phyloP scores from a whole-genome alignment of 257 asterid genomes.

The Rubia yunnanensis region DNA sequence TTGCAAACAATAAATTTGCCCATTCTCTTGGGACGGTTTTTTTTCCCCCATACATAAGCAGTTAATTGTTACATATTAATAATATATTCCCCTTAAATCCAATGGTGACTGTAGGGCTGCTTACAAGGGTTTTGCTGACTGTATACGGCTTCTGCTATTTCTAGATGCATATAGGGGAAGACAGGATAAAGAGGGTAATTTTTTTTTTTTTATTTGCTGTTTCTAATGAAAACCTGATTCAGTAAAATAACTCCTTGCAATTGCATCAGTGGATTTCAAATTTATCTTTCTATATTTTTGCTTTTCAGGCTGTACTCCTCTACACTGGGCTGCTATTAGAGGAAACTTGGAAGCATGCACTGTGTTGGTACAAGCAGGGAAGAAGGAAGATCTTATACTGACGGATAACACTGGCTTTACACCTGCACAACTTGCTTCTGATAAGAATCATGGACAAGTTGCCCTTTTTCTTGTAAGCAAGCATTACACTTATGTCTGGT shows the following conservation, averaged over 20 bases:
- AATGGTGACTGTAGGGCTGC: constrained; percentile 70
- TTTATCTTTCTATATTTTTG: constrained; percentile 4
- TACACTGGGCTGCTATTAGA: constrained; percentile 98
- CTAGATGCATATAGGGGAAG: constrained; percentile 89
- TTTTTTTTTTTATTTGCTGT: neutral
- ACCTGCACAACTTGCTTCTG: constrained; percentile 97
- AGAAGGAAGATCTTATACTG: constrained; percentile 82
- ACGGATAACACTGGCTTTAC: constrained; percentile 89
- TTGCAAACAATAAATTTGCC: neutral
- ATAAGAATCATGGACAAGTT: constrained; percentile 91
- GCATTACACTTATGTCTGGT: constrained; percentile 7
- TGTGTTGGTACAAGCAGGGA: constrained; percentile 95
- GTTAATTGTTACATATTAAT: neutral
- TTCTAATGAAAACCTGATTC: neutral
- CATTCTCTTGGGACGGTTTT: neutral
- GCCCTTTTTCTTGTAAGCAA: constrained; percentile 97
- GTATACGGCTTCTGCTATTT: constrained; percentile 85
- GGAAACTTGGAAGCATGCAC: constrained; percentile 98
- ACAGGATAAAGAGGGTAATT: constrained; percentile 87
- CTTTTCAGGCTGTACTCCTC: constrained; percentile 89
- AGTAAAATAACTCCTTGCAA: neutral
- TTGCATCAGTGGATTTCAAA: neutral
- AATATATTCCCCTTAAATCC: neutral
- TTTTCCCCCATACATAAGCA: neutral
- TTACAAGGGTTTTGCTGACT: constrained; percentile 93